phyloP scores from a whole-genome alignment of 192 early-diverging fungal genomes.

The Kickxella alabastrina region DNA sequence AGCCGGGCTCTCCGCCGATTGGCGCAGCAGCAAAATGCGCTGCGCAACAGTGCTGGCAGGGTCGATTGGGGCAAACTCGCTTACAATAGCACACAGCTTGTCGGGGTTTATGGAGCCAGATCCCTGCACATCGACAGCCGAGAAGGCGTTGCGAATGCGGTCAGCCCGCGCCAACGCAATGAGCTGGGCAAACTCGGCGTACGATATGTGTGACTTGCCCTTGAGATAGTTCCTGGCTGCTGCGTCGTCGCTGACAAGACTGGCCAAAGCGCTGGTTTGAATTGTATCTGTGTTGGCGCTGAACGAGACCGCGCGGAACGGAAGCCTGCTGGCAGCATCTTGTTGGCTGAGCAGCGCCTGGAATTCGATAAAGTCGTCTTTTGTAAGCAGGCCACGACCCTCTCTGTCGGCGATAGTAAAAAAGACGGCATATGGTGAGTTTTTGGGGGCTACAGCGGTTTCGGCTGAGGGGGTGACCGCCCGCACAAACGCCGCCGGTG shows the following conservation, averaged over 20 bases:
- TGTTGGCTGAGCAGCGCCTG: constrained; percentile 46
- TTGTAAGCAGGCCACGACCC: constrained; percentile 34
- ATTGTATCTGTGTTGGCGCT: constrained; percentile 7
- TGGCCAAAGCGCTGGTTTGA: constrained; percentile 8
- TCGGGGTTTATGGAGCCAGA: constrained; percentile 37
- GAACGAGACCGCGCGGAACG: constrained; percentile 40
- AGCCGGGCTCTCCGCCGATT: constrained; percentile 11
- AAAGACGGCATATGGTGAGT: constrained; percentile 32
- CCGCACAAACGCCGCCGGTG: constrained; percentile 38
- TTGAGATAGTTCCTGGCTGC: constrained; percentile 24
- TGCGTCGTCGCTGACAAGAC: constrained; percentile 15
- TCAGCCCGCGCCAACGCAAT: constrained; percentile 26
- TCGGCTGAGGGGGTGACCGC: constrained; percentile 31
- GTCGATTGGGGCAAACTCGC: constrained; percentile 35
- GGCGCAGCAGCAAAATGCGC: constrained; percentile 39
- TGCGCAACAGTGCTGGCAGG: constrained; percentile 14
- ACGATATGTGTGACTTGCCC: constrained; percentile 15
- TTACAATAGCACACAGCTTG: constrained; percentile 29
- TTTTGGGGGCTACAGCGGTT: background rate
- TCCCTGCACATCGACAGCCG: constrained; percentile 15
- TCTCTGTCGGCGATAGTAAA: constrained; percentile 53
- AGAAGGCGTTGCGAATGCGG: constrained; percentile 40
- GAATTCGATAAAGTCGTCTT: constrained; percentile 55
- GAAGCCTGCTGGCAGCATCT: constrained; percentile 53
- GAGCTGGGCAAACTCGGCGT: constrained; percentile 46